These are phyloP conservation scores for Isabelozyma gotoi DNA, from an alignment of 805 yeast species.

Conservation along the genomic window DNA sequence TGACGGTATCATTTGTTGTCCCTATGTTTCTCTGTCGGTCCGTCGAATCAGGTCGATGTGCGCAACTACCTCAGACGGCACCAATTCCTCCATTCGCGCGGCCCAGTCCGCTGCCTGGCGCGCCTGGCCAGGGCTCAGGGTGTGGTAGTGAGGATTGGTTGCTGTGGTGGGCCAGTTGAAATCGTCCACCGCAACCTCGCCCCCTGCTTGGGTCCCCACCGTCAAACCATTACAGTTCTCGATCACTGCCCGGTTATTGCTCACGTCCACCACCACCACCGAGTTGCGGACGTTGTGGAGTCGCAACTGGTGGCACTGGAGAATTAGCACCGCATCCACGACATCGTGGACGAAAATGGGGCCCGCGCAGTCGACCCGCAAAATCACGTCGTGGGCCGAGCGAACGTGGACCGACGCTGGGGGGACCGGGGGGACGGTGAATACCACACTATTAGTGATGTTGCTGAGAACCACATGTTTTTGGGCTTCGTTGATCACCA, in stretches of 20 bases:
- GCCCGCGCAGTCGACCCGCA: constrained; percentile 22
- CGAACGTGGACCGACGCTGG: constrained; percentile 23
- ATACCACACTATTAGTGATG: constrained; percentile 7
- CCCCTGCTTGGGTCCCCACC: constrained; percentile 8
- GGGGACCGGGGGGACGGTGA: not conserved
- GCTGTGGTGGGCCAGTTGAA: constrained; percentile 21
- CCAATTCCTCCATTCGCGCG: too few relatives aligned
- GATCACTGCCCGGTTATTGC: constrained; percentile 23
- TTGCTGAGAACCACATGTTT: constrained; percentile 13
- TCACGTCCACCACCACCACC: constrained; percentile 14
- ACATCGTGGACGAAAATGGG: constrained; percentile 29
- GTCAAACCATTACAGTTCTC: constrained; percentile 25
- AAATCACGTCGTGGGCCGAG: constrained; percentile 11
- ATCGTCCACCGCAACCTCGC: constrained; percentile 25
- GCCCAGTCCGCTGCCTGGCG: not conserved
- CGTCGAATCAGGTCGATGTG: too few relatives aligned
- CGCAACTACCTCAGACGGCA: too few relatives aligned
- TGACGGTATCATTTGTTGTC: too few relatives aligned
- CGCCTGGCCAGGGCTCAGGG: not conserved
- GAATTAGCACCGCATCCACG: constrained; percentile 12
- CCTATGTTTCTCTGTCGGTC: too few relatives aligned
- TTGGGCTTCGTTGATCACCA: not conserved
- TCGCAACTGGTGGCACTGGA: constrained; percentile 31
- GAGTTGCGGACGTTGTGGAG: constrained; percentile 20
- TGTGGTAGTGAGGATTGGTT: not conserved